Evolutionary conservation across 2,329 filamentous ascomycete species (phyloP), one percentile per base, ranked within the genome.

Genomic region (Fusarium haematococcum): DNA sequence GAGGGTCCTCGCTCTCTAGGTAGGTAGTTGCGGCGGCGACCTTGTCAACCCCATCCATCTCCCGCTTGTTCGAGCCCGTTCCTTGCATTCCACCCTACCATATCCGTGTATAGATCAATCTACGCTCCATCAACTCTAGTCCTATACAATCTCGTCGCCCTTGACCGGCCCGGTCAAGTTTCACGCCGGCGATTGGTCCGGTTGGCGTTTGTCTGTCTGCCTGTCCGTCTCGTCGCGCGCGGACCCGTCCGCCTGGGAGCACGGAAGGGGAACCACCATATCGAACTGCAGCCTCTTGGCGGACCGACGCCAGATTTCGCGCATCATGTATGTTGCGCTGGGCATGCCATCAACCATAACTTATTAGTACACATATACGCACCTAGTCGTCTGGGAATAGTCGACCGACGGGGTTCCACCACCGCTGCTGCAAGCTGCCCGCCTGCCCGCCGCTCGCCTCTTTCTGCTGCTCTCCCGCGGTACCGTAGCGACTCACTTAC

Each of bases 111-210:
- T 25, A 18, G 25, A 48, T 14, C 43, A 32, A 54, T 54, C 18
- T 14, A 35, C 5, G 27, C n/a, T 41, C 58, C 39, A 37, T 60
- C 57, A 37, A 54, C 58, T 52, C 69, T 52, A 45, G 39, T 66
- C 67, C 52, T 59, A 32, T 41, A 30, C n/a, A 57, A 33, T 65
- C 35, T 56, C 41, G 41, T 62, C 43, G 37, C n/a, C 27, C 35
- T 68, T 54, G 59, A 67, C 71, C 73, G 77, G 76, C 64, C 76
- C 75, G 76, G 74, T 61, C 61, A 73, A 35, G 54, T 43, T 60
- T 60, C 20, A 52, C 56, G 25, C 62, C 62, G 65, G 68, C 66
- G 71, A 68, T 76, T 78, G 75, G 68, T 48, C 70, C 70, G 70
- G 70, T 60, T 70, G 64, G 60, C 52, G 63, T 71, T 71, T 70